Evolutionary conservation across 192 early-diverging fungal species (phyloP).

Genomic region (Backusella liffmaniae): DNA sequence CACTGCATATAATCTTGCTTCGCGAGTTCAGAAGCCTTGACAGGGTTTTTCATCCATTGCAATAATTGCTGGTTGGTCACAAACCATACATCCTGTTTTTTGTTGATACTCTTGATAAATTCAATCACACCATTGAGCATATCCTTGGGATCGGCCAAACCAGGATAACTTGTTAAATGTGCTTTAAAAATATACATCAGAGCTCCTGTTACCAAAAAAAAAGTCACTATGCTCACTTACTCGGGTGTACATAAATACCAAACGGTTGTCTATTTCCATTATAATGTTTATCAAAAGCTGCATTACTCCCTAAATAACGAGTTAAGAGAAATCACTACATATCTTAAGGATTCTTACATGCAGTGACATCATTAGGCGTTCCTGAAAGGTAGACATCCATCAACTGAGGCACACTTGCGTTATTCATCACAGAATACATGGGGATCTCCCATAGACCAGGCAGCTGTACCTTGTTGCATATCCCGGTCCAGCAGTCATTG

Average conservation of each 20-base stretch:
- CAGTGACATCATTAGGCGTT: slow-evolving; percentile 27
- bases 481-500: slow-evolving; percentile 54
- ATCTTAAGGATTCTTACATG: slow-evolving; percentile 25
- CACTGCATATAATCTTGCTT: slow-evolving; percentile 67
- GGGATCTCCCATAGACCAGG: slow-evolving; percentile 69
- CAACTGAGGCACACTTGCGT: slow-evolving; percentile 29
- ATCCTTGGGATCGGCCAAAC: slow-evolving; percentile 18
- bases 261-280: slow-evolving; percentile 52
- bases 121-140: slow-evolving; percentile 30
- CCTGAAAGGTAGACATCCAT: slow-evolving; percentile 55
- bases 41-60: slow-evolving; percentile 75
- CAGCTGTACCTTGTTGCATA: slow-evolving; percentile 37
- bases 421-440: slow-evolving; percentile 53
- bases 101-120: slow-evolving; percentile 47
- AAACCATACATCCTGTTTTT: slow-evolving; percentile 65
- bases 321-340: too few species aligned
- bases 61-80: slow-evolving; percentile 69
- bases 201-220: too few species aligned
- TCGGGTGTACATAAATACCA: slow-evolving; percentile 47
- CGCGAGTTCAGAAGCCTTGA: slow-evolving; percentile 59
- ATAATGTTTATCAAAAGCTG: slow-evolving; percentile 47
- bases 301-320: slow-evolving; percentile 20
- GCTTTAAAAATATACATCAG: slow-evolving; percentile 4
- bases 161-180: slow-evolving; percentile 36
- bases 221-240: slow-evolving; percentile 20